Evolutionary conservation across 768 basidiomycete genomes (phyloP).

Genomic region (Russula olivacea): DNA sequence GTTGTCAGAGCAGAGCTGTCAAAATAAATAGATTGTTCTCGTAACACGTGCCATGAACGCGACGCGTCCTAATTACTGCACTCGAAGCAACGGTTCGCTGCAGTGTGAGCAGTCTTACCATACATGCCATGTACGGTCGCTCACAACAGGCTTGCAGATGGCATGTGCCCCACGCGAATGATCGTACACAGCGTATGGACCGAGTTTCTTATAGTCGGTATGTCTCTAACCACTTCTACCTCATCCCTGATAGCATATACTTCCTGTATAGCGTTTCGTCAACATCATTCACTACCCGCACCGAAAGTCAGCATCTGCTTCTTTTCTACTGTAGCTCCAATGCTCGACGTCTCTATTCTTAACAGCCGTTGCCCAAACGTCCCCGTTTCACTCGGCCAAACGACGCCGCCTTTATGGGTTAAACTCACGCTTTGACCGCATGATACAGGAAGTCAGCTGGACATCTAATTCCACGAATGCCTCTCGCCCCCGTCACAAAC

Average conservation of each 20-base stretch:
- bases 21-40: too few species aligned
- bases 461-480: constrained; percentile 27
- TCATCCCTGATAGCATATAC: not conserved
- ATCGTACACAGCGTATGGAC: not conserved
- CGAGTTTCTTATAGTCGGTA: not conserved
- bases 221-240: not conserved
- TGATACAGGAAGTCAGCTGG: constrained; percentile 56
- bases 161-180: not conserved
- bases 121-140: not conserved
- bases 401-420: constrained; percentile 45
- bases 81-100: not conserved
- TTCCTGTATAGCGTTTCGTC: not conserved
- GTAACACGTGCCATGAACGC: not conserved
- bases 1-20: too few species aligned
- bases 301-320: not conserved
- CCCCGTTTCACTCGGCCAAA: constrained; percentile 32
- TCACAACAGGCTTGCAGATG: not conserved
- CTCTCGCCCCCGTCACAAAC: constrained; percentile 27
- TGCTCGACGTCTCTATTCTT: not conserved
- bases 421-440: constrained; percentile 59
- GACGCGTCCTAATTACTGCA: not conserved
- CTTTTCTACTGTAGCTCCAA: not conserved
- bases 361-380: not conserved
- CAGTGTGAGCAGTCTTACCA: not conserved
- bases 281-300: not conserved